These are phyloP conservation scores for Ophiostoma populinum DNA, from an alignment of 2,329 filamentous ascomycete species.

Conservation along the genomic window DNA sequence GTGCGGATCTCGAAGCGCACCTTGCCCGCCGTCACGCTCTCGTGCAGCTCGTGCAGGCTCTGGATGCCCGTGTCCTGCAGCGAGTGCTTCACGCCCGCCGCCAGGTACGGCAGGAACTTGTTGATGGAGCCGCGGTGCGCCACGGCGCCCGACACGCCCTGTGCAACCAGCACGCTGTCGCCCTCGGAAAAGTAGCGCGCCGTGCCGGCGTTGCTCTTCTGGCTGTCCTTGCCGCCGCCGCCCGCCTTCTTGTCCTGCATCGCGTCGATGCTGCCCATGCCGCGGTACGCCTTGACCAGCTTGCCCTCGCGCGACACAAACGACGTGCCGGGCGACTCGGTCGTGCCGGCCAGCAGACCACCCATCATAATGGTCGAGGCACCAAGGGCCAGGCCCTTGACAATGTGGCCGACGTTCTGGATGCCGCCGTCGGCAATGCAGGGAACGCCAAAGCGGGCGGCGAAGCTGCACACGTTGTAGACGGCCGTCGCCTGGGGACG, in stretches of 20 bases:
- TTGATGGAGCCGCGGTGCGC: constrained; percentile 69
- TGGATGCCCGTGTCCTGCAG: constrained; percentile 86
- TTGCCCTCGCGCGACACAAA: constrained; percentile 94
- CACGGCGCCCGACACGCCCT: constrained; percentile 82
- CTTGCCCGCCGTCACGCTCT: constrained; percentile 52
- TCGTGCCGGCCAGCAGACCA: constrained; percentile 88
- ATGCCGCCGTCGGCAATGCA: constrained; percentile 97
- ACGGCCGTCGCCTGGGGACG: constrained; percentile 90
- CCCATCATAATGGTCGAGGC: constrained; percentile 99
- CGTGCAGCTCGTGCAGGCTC: constrained; percentile 62
- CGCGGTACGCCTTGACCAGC: constrained; percentile 97
- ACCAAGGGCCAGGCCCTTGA: constrained; percentile 90
- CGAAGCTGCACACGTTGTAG: constrained; percentile 76
- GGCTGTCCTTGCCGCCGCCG: constrained; percentile 50
- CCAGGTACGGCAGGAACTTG: constrained; percentile 92
- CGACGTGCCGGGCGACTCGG: constrained; percentile 90
- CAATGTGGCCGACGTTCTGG: constrained; percentile 96
- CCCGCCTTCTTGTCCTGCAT: constrained; percentile 99
- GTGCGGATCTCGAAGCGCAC: constrained; percentile 91
- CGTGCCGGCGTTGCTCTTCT: constrained; percentile 82
- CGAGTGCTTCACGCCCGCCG: constrained; percentile 91
- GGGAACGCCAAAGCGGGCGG: constrained; percentile 82
- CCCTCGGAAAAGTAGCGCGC: constrained; percentile 97
- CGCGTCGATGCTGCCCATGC: constrained; percentile 96
- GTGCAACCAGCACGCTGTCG: constrained; percentile 83